Conservation (phyloP, 176 grass and related monocot species). For the Avena atlantica region DNA sequence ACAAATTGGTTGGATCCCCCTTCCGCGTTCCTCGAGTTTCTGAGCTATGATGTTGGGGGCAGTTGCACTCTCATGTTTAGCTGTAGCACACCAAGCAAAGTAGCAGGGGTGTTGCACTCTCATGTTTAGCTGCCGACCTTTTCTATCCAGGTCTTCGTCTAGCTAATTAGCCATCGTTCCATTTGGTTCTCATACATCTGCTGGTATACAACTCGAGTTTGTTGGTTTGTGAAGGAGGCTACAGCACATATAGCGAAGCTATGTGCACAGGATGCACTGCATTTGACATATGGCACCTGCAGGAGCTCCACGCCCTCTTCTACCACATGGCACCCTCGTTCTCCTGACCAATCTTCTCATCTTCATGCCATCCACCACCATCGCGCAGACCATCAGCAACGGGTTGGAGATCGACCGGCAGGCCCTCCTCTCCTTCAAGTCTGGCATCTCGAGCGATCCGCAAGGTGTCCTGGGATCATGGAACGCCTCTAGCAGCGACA, state of each 20-base stretch:
- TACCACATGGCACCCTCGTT: neutral
- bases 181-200: neutral
- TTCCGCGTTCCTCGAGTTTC: too few relatives aligned
- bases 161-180: too few relatives aligned
- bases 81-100: neutral
- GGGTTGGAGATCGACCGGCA: neutral
- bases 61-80: neutral
- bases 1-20: too few relatives aligned
- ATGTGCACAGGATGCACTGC: neutral
- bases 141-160: neutral
- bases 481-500: neutral
- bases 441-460: neutral
- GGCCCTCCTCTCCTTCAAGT: conserved; percentile 54
- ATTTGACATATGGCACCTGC: neutral
- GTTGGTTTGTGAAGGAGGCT: neutral
- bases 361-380: neutral
- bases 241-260: neutral
- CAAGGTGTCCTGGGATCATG: conserved; percentile 18
- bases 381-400: neutral
- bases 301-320: neutral
- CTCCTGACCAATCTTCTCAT: neutral
- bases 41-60: neutral
- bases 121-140: neutral
- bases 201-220: neutral
- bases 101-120: neutral